A percentile compares a stretch with the other conserved stretches of the same genome.
Evolutionary conservation across 495 filamentous ascomycete genomes (phyloP).

Genomic region (Annulohypoxylon maeteangense): DNA sequence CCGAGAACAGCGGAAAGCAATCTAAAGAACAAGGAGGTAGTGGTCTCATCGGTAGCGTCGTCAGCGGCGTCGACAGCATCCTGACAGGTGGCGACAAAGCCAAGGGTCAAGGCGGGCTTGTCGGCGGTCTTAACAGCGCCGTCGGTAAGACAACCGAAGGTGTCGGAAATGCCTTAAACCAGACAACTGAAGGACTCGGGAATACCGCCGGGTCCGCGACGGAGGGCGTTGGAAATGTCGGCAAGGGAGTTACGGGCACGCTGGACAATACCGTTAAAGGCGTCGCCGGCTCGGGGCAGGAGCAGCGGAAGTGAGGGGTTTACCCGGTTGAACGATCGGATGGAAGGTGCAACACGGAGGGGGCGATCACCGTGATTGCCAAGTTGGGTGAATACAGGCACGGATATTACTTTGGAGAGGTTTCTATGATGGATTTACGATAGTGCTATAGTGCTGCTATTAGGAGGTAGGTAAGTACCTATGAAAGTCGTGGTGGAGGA

Average conservation of each 20-base stretch:
- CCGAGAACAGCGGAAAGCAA: constrained; percentile 20
- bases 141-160: constrained; percentile 53
- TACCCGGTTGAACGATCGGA: background rate
- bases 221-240: constrained; percentile 42
- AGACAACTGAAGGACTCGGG: constrained; percentile 48
- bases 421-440: background rate
- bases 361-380: background rate
- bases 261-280: constrained; percentile 37
- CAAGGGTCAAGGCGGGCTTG: constrained; percentile 54
- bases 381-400: background rate
- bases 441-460: too few species aligned
- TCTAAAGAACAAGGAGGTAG: constrained; percentile 24
- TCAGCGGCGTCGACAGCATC: constrained; percentile 52
- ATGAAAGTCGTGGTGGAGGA: too few species aligned
- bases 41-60: constrained; percentile 51
- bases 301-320: constrained; percentile 6
- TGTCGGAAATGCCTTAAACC: constrained; percentile 42
- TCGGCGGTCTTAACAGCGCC: constrained; percentile 49
- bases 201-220: constrained; percentile 47
- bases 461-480: too few species aligned
- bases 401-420: background rate
- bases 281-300: constrained; percentile 31
- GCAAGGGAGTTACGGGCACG: constrained; percentile 43
- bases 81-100: constrained; percentile 55
- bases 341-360: background rate